Evolutionary conservation across 768 basidiomycete genomes (phyloP).

Genomic region (Hortiboletus campestris): DNA sequence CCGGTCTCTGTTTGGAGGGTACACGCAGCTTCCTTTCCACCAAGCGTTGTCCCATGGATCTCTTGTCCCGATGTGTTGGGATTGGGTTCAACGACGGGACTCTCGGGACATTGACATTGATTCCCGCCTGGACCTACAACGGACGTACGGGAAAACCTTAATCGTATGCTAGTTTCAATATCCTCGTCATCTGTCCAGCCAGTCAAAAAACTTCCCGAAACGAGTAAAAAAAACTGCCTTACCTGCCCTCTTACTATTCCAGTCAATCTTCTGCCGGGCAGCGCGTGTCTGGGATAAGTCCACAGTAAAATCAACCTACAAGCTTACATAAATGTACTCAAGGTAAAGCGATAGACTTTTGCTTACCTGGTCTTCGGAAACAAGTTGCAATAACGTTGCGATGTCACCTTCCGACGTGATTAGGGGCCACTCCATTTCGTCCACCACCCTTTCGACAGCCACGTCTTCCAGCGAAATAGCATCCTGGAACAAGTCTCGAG

Average conservation of each 20-base stretch:
- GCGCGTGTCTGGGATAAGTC: slow-evolving; percentile 61
- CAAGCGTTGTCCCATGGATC: slow-evolving; percentile 44
- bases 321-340: not conserved
- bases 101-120: slow-evolving; percentile 10
- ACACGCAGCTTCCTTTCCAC: slow-evolving; percentile 51
- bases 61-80: slow-evolving; percentile 13
- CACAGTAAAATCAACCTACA: slow-evolving; percentile 68
- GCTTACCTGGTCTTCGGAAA: slow-evolving; percentile 74
- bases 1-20: slow-evolving; percentile 25
- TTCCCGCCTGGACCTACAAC: slow-evolving; percentile 15
- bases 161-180: slow-evolving; percentile 66
- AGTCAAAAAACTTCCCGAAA: slow-evolving; percentile 1
- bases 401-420: slow-evolving; percentile 79
- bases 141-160: slow-evolving; percentile 37
- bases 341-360: not conserved
- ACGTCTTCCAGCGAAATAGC: slow-evolving; percentile 63
- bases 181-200: slow-evolving; percentile 70
- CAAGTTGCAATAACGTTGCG: slow-evolving; percentile 72
- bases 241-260: slow-evolving; percentile 92
- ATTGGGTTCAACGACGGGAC: slow-evolving; percentile 10
- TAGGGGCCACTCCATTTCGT: slow-evolving; percentile 77
- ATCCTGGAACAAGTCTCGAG: slow-evolving; percentile 68
- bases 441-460: slow-evolving; percentile 44
- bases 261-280: slow-evolving; percentile 60
- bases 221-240: slow-evolving; percentile 11